Base-by-base conservation (phyloP, 2,329 filamentous ascomycete species). In the Colletotrichum tropicale region DNA sequence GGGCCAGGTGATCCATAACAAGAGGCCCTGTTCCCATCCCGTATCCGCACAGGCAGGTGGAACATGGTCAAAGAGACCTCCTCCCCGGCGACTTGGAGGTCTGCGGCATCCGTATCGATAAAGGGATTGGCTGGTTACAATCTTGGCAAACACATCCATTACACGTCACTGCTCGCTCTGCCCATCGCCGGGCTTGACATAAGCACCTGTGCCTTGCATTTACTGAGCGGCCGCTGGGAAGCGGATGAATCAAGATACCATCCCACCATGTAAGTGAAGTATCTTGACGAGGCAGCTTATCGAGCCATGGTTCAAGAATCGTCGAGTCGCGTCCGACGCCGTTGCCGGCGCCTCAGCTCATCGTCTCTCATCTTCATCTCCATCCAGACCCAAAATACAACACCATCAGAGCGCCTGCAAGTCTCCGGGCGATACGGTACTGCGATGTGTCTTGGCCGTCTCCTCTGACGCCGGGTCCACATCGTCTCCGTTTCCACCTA, bases 151-250 rank as follows among this genome's bases (percentile, higher is more conserved):
- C 16, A 66, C 28, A 52, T 43, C 62, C 34, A 52, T 28, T 72
- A 62, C 73, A 75, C 73, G 73, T 75, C 73, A 75, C 55, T 62
- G 8, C 60, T 24, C 28, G 36, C 52, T 21, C 61, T 64, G 8
- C 30, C 28, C 58, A 64, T 24, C 15, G 36, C 34, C 34, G 16
- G 26, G 30, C 58, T 61, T 61, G 24, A 32, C 26, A 26, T n/a
- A 12, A 32, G 26, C 30, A 61, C 10, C 26, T 13, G 58, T 61
- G 30, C 26, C 26, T 30, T 34, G 30, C 18, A 24, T 66, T 48
- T 28, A 26, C 12, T 48, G 36, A 30, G 30, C 62, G 62, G 24
- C 38, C 62, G 24, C 62, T 66, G 36, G 30, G 16, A 30, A 15
- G 28, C 16, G 24, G 21, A 64, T 64, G 61, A 64, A 64, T 64